A percentile compares a stretch with the other conserved stretches of the same genome.
Evolutionary conservation across 257 asterid genomes (phyloP).

Genomic region (Solanum verrucosum): DNA sequence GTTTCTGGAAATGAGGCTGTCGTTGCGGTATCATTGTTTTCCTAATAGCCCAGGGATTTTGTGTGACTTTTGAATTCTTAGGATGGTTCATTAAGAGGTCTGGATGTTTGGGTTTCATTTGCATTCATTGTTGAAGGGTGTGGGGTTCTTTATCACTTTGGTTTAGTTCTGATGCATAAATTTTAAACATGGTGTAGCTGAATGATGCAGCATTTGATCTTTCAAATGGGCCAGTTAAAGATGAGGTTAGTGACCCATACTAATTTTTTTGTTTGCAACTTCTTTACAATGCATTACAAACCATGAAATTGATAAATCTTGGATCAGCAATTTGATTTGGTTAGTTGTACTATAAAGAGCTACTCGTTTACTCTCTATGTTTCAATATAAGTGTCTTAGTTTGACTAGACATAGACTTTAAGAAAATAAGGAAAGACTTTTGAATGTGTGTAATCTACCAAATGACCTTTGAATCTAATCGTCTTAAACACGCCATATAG

Average conservation of each 20-base stretch:
- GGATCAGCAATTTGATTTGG: background rate
- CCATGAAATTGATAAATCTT: background rate
- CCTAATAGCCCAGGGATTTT: background rate
- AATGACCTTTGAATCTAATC: background rate
- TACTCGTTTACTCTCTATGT: background rate
- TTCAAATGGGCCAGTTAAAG: conserved; percentile 76
- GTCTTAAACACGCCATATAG: background rate
- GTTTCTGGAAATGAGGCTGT: background rate
- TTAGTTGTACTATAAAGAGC: background rate
- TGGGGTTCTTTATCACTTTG: background rate
- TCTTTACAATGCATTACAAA: background rate
- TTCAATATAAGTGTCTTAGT: background rate
- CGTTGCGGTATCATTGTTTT: background rate
- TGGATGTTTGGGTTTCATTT: background rate
- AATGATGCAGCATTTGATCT: conserved; percentile 99
- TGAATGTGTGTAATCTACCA: background rate
- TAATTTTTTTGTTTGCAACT: background rate
- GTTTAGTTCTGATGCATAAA: conserved; percentile 4
- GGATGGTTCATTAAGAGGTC: background rate
- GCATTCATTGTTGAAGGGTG: background rate
- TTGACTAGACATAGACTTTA: background rate
- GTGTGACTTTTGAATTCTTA: background rate
- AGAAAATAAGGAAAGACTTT: background rate
- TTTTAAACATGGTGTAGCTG: conserved; percentile 42
- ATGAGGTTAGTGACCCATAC: conserved; percentile 46